Evolutionary conservation across 768 basidiomycete species (phyloP).

Genomic region (Amanita rimosa): DNA sequence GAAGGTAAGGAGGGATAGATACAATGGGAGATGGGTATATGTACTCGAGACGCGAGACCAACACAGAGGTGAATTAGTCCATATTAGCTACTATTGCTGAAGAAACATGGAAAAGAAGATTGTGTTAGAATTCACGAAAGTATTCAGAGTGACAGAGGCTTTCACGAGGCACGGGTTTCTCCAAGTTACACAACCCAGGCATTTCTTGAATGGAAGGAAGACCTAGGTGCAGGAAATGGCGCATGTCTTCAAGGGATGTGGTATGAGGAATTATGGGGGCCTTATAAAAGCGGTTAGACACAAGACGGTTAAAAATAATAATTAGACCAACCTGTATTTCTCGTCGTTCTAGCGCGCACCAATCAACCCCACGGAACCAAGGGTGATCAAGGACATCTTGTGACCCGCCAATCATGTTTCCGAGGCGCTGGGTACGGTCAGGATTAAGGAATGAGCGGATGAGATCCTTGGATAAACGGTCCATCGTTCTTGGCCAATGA

Average conservation of each 20-base stretch:
- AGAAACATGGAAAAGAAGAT: not conserved
- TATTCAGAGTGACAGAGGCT: constrained; percentile 58
- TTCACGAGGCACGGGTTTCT: constrained; percentile 43
- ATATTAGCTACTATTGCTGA: constrained; percentile 2
- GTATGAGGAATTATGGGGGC: constrained; percentile 83
- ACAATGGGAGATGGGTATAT: constrained; percentile 1
- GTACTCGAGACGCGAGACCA: not conserved
- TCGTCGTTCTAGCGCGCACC: constrained; percentile 76
- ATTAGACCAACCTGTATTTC: constrained; percentile 63
- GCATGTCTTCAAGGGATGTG: constrained; percentile 70
- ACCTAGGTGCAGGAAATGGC: constrained; percentile 75
- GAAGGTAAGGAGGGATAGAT: constrained; percentile 3
- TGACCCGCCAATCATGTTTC: constrained; percentile 87
- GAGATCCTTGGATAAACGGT: constrained; percentile 80
- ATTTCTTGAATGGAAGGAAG: constrained; percentile 71
- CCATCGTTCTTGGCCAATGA: constrained; percentile 86
- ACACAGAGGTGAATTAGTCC: not conserved
- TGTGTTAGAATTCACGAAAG: constrained; percentile 61
- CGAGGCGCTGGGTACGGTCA: constrained; percentile 84
- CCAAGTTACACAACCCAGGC: constrained; percentile 63
- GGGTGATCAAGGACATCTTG: constrained; percentile 86
- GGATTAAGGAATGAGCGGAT: constrained; percentile 85
- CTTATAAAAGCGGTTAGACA: constrained; percentile 24
- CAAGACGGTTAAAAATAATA: not conserved
- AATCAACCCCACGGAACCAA: constrained; percentile 95